Base-by-base conservation (phyloP, 768 basidiomycete genomes). In the Tylopilus balloui region DNA sequence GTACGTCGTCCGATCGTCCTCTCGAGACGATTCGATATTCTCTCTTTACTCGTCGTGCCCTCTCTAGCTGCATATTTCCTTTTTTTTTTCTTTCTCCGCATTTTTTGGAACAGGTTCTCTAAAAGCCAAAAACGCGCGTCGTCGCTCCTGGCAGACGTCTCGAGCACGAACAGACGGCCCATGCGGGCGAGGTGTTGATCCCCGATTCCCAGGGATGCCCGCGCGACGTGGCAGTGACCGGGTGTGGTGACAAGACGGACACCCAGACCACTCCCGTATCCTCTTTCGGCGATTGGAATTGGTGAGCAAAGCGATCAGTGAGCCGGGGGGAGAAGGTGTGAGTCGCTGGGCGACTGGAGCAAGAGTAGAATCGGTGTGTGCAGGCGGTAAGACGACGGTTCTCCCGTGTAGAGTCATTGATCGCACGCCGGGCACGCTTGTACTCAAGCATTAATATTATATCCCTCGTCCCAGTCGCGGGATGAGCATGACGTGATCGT, bases 111-210 rank as follows among this genome's bases (percentile, higher is more conserved):
- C n/a, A 88, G 86, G n/a, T 77, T 87, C 58, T 70, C 79, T 15
- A 85, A 81, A 56, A 74, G 71, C 57, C 83, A 83, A 50, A 86
- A 84, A 66, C 81, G 84, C 19, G 85, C 85, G 0, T 84, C 85
- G 0, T 55, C 78, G 1, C 72, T 88, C 25, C 60, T 88, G 45
- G 77, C 82, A 0, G 86, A 86, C 60, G 77, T 86, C 17, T 82
- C 83, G 6, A 74, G 76, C 52, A 73, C 77, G 34, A 68, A 12
- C 56, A 63, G 41, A 55, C 54, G 19, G 39, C 54, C 4, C 46
- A 57, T n/a, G 55, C 40, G 38, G 46, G 54, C 37, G 31, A 42
- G 46, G 57, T 58, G 10, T 48, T 68, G 52, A 46, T 69, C 42
- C 57, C 65, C 5, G 66, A 74, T 20, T 58, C 74, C 45, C 55